A percentile compares a stretch with the other conserved stretches of the same genome.
Conservation (phyloP, 768 basidiomycete species). For the Amanita pseudoporphyria region DNA sequence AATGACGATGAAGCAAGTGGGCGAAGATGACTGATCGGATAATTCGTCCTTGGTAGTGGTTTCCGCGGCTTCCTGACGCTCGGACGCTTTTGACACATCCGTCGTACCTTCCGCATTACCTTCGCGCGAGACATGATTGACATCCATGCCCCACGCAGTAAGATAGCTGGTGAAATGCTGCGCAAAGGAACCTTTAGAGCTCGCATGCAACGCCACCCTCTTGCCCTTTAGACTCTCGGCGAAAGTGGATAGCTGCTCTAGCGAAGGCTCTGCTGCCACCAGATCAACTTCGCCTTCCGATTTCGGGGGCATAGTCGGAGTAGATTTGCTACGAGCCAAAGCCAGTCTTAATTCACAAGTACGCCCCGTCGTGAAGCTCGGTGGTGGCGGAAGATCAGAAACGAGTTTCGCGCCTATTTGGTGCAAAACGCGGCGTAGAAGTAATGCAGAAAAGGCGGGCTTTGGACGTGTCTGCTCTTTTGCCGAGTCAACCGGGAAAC, state of each 20-base stretch:
- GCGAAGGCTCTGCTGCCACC: constrained; percentile 63
- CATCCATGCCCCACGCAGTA: constrained; percentile 92
- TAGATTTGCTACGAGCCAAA: constrained; percentile 49
- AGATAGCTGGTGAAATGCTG: constrained; percentile 90
- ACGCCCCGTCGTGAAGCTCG: constrained; percentile 33
- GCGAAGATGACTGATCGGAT: constrained; percentile 4
- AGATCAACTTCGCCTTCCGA: constrained; percentile 31
- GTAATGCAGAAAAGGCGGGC: constrained; percentile 34
- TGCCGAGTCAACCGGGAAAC: constrained; percentile 17
- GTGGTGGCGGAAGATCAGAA: constrained; percentile 34
- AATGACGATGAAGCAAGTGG: constrained; percentile 73
- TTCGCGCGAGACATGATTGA: constrained; percentile 67
- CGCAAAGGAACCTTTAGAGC: constrained; percentile 81
- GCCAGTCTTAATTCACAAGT: constrained; percentile 59
- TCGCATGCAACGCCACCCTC: constrained; percentile 77
- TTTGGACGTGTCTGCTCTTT: constrained; percentile 31
- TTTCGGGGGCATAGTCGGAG: constrained; percentile 21
- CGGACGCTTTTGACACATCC: constrained; percentile 4
- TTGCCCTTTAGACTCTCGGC: constrained; percentile 77
- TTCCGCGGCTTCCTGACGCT: constrained; percentile 4
- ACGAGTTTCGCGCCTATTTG: constrained; percentile 46
- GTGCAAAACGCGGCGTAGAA: constrained; percentile 51
- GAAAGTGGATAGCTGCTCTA: constrained; percentile 72
- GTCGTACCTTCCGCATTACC: constrained; percentile 34
- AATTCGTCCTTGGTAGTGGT: neutral